These are phyloP conservation scores for Euphorbia lathyris DNA, from an alignment of 345 rosid species.

Conservation along the genomic window DNA sequence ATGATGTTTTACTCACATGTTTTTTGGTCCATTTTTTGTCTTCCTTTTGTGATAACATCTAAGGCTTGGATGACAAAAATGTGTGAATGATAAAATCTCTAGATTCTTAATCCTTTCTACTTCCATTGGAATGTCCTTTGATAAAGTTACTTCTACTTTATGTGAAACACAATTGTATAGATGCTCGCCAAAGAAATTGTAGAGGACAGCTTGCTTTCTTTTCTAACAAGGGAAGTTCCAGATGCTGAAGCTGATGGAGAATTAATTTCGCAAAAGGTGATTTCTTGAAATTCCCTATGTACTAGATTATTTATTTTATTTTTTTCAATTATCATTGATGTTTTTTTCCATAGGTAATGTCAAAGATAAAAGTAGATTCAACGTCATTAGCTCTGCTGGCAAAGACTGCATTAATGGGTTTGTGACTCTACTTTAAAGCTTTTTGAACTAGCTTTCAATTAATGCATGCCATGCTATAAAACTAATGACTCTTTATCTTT, in stretches of 20 bases:
- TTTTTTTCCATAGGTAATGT: constrained; percentile 48
- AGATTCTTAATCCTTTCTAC: background rate
- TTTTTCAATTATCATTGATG: constrained; percentile 13
- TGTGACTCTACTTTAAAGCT: constrained; percentile 26
- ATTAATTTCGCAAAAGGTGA: constrained; percentile 54
- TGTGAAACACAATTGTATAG: constrained; percentile 37
- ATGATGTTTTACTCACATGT: constrained; percentile 4
- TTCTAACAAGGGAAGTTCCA: constrained; percentile 60
- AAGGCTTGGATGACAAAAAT: constrained; percentile 3
- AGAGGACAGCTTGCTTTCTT: constrained; percentile 74
- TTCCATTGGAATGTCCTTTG: constrained; percentile 18
- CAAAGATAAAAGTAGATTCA: constrained; percentile 76
- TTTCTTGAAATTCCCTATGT: constrained; percentile 14
- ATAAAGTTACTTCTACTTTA: constrained; percentile 10
- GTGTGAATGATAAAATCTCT: constrained; percentile 4
- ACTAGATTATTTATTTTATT: constrained; percentile 2
- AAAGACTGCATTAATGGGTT: constrained; percentile 80
- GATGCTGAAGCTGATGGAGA: constrained; percentile 44
- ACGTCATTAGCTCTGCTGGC: constrained; percentile 79
- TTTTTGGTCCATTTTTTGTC: background rate
- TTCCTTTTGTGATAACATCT: background rate
- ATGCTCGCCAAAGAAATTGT: constrained; percentile 89
- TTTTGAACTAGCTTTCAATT: constrained; percentile 1
- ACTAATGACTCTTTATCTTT: constrained; percentile 17
- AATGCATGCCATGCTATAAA: constrained; percentile 9